phyloP scores from a whole-genome alignment of 306 rosid species.

The Canavalia ensiformis region DNA sequence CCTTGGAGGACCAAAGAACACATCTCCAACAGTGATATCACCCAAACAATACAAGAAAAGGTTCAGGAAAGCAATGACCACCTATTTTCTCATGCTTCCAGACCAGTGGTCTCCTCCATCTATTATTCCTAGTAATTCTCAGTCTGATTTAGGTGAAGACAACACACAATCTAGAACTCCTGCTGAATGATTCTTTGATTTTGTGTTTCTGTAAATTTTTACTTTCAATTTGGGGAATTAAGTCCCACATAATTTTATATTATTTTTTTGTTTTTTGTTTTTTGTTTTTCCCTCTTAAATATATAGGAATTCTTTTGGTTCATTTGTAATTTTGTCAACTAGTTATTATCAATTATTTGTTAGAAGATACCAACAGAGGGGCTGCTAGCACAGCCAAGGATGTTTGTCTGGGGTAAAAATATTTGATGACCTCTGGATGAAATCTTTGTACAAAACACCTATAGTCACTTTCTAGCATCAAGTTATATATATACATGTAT shows the following conservation, averaged over 20 bases:
- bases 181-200: constrained; percentile 62
- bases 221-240: constrained; percentile 53
- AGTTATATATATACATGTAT: constrained; percentile 58
- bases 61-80: constrained; percentile 97
- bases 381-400: constrained; percentile 63
- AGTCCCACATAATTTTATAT: constrained; percentile 45
- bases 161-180: constrained; percentile 57
- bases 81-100: constrained; percentile 96
- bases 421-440: constrained; percentile 76
- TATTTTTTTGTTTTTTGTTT: not conserved
- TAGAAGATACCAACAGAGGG: constrained; percentile 58
- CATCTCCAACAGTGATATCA: constrained; percentile 91
- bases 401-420: constrained; percentile 63
- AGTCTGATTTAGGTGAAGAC: constrained; percentile 74
- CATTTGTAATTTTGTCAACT: constrained; percentile 51
- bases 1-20: constrained; percentile 93
- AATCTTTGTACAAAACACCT: constrained; percentile 68
- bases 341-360: constrained; percentile 55
- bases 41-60: constrained; percentile 95
- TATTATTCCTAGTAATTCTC: constrained; percentile 66
- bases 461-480: constrained; percentile 55
- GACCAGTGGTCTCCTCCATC: constrained; percentile 93
- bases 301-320: constrained; percentile 59
- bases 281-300: constrained; percentile 39
- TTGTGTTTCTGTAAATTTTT: constrained; percentile 51